These are phyloP conservation scores for Panus rudis DNA, from an alignment of 768 basidiomycete genomes.

Conservation along the genomic window DNA sequence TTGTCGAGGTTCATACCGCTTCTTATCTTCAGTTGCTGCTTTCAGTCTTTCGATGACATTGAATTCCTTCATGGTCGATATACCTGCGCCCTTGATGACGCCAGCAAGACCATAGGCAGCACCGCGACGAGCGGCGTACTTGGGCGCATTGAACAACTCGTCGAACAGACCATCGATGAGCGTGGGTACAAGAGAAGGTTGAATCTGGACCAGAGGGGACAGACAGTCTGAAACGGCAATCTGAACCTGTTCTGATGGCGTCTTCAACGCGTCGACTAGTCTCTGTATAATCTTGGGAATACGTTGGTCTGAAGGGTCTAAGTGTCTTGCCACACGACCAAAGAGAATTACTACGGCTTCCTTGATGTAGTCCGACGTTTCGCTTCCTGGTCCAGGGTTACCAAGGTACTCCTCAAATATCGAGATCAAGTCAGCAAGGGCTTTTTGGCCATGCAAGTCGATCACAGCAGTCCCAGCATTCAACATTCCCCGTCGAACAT, in stretches of 20 bases:
- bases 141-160: conserved; percentile 69
- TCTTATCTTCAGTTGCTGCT: conserved; percentile 82
- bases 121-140: conserved; percentile 93
- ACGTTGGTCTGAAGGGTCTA: conserved; percentile 69
- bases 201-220: conserved; percentile 72
- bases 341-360: conserved; percentile 94
- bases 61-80: conserved; percentile 79
- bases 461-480: conserved; percentile 74
- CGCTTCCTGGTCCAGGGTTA: conserved; percentile 41
- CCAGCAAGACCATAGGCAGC: conserved; percentile 96
- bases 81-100: conserved; percentile 84
- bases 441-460: conserved; percentile 71
- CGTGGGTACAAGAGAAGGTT: conserved; percentile 47
- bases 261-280: conserved; percentile 83
- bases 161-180: conserved; percentile 75
- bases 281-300: conserved; percentile 79
- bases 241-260: conserved; percentile 94
- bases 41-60: conserved; percentile 68
- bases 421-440: conserved; percentile 66
- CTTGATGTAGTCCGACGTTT: conserved; percentile 81
- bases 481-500: conserved; percentile 86
- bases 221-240: conserved; percentile 95
- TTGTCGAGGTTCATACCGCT: conserved; percentile 78
- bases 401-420: conserved; percentile 77
- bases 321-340: conserved; percentile 85